Evolutionary conservation across 768 basidiomycete species (phyloP).

Genomic region (Tylopilus plumbeoviolaceoides): DNA sequence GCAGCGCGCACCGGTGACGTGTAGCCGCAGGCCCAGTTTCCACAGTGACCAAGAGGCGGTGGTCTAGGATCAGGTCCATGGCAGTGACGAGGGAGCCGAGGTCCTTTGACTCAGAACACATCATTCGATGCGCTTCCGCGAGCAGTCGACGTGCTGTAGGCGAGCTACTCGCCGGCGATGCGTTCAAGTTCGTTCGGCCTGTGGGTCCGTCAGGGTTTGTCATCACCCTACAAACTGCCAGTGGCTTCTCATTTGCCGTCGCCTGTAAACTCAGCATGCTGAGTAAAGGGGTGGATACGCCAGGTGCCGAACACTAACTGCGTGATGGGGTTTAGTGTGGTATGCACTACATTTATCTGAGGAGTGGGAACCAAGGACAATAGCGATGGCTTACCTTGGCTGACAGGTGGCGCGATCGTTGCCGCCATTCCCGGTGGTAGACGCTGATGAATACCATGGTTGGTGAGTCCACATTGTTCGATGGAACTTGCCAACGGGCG

Average conservation of each 20-base stretch:
- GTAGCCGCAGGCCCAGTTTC: conserved; percentile 6
- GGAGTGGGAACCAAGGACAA: conserved; percentile 17
- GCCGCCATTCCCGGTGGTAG: conserved; percentile 10
- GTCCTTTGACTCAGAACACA: conserved; percentile 27
- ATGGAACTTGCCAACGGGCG: background rate
- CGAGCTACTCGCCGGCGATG: background rate
- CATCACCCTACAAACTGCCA: background rate
- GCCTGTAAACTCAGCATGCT: conserved; percentile 6
- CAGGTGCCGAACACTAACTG: conserved; percentile 9
- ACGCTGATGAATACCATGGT: background rate
- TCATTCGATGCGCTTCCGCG: conserved; percentile 27
- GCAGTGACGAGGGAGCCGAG: conserved; percentile 34
- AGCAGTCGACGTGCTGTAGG: conserved; percentile 20
- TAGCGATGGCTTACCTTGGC: conserved; percentile 18
- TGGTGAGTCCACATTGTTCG: conserved; percentile 3
- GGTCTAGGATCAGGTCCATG: conserved; percentile 48
- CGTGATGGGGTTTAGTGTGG: background rate
- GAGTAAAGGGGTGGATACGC: conserved; percentile 3
- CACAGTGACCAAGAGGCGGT: conserved; percentile 11
- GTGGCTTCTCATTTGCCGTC: background rate
- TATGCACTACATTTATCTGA: background rate
- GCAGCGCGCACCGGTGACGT: conserved; percentile 1
- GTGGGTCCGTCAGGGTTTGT: background rate
- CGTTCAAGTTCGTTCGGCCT: background rate
- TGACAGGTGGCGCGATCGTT: conserved; percentile 9